Evolutionary conservation across 495 filamentous ascomycete species (phyloP).

Genomic region (Opeltia flavorubescens): DNA sequence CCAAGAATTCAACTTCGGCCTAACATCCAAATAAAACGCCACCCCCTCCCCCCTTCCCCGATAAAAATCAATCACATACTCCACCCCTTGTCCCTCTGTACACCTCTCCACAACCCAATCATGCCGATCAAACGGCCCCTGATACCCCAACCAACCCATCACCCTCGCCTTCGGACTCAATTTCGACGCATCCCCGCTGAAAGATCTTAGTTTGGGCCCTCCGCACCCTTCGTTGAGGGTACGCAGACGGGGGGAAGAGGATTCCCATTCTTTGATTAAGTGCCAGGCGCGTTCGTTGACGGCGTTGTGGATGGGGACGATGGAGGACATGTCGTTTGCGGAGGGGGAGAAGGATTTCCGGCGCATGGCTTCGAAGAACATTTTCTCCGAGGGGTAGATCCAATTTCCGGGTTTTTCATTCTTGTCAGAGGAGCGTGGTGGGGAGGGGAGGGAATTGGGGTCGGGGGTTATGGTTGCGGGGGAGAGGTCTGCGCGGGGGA

Average conservation of each 20-base stretch:
- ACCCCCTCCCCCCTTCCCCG: constrained; percentile 59
- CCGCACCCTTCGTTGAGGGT: constrained; percentile 49
- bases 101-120: constrained; percentile 96
- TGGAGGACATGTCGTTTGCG: constrained; percentile 64
- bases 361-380: constrained; percentile 92
- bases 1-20: constrained; percentile 84
- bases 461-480: constrained; percentile 19
- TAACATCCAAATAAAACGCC: constrained; percentile 88
- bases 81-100: constrained; percentile 53
- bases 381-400: constrained; percentile 91
- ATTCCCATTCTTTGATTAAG: constrained; percentile 78
- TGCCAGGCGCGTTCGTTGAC: constrained; percentile 84
- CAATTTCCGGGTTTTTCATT: constrained; percentile 50
- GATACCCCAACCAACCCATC: constrained; percentile 73
- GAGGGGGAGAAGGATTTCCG: constrained; percentile 52
- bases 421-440: constrained; percentile 20
- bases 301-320: constrained; percentile 96
- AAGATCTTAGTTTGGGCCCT: constrained; percentile 51
- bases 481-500: constrained; percentile 49
- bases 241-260: constrained; percentile 35
- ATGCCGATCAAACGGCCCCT: constrained; percentile 85
- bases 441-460: constrained; percentile 21
- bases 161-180: constrained; percentile 72
- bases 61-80: constrained; percentile 98
- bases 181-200: constrained; percentile 19